Evolutionary conservation across 2,329 filamentous ascomycete species (phyloP).

Genomic region (Botryotinia globosa): DNA sequence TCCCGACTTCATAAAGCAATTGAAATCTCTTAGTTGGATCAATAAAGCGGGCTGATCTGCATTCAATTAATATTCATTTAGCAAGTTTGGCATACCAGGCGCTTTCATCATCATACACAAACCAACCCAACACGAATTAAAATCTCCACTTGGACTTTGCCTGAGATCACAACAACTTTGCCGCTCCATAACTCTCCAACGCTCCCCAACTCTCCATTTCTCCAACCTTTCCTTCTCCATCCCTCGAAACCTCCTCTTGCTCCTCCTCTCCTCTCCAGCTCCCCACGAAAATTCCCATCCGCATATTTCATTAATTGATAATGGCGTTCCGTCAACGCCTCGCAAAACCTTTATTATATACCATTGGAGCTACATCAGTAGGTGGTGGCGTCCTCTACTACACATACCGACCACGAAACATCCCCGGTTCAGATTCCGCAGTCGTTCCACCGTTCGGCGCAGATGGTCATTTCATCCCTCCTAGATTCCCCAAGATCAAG

Average conservation of each 20-base stretch:
- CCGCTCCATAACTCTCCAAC: neutral
- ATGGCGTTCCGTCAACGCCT: constrained; percentile 43
- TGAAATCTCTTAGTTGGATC: neutral
- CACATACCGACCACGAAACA: constrained; percentile 66
- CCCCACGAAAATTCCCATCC: neutral
- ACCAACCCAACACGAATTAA: constrained; percentile 10
- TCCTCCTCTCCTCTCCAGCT: constrained; percentile 16
- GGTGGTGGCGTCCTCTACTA: constrained; percentile 51
- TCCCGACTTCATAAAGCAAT: neutral
- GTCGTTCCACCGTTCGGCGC: constrained; percentile 68
- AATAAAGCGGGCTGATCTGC: constrained; percentile 19
- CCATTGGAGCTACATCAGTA: constrained; percentile 46
- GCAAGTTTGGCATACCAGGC: neutral
- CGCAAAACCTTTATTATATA: constrained; percentile 51
- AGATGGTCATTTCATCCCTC: constrained; percentile 61
- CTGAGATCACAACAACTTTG: neutral
- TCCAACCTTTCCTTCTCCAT: constrained; percentile 28
- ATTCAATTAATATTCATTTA: constrained; percentile 18
- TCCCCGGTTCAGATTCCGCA: constrained; percentile 66
- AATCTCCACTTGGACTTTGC: constrained; percentile 12
- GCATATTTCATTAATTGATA: constrained; percentile 24
- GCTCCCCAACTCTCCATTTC: constrained; percentile 16
- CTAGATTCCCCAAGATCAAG: constrained; percentile 51
- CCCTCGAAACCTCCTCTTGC: constrained; percentile 9
- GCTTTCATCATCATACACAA: constrained; percentile 7